These are phyloP conservation scores for Candida saitoana DNA, from an alignment of 805 yeast species.

Conservation along the genomic window DNA sequence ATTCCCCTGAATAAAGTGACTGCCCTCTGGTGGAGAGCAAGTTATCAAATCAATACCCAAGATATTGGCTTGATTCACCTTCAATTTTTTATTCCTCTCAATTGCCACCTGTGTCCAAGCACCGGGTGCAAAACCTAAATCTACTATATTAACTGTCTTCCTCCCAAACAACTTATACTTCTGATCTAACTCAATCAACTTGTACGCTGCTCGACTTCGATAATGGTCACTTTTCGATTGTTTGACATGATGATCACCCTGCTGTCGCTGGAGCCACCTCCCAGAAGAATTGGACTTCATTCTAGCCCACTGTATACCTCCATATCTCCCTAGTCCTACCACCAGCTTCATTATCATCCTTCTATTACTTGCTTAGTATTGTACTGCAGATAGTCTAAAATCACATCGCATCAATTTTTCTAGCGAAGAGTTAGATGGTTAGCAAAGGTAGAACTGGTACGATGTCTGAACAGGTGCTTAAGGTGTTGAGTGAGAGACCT, in stretches of 20 bases:
- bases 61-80: conserved; percentile 24
- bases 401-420: conserved; percentile 6
- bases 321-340: neutral
- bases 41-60: conserved; percentile 62
- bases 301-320: neutral
- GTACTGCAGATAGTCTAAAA: neutral
- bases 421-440: neutral
- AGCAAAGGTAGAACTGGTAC: neutral
- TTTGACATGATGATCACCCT: conserved; percentile 57
- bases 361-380: neutral
- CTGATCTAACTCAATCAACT: conserved; percentile 69
- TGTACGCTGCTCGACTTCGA: conserved; percentile 88
- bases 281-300: conserved; percentile 42
- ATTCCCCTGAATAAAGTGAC: conserved; percentile 38
- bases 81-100: conserved; percentile 31
- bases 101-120: conserved; percentile 89
- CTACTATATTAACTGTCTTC: conserved; percentile 62
- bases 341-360: neutral
- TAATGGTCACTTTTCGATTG: conserved; percentile 62
- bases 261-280: conserved; percentile 74
- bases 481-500: conserved; percentile 19
- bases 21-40: conserved; percentile 35
- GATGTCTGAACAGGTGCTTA: conserved; percentile 21
- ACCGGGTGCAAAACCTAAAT: conserved; percentile 91
- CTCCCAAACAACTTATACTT: conserved; percentile 54